These are phyloP conservation scores for Acarospora socialis DNA, from an alignment of 2,329 filamentous ascomycete species.

Conservation along the genomic window DNA sequence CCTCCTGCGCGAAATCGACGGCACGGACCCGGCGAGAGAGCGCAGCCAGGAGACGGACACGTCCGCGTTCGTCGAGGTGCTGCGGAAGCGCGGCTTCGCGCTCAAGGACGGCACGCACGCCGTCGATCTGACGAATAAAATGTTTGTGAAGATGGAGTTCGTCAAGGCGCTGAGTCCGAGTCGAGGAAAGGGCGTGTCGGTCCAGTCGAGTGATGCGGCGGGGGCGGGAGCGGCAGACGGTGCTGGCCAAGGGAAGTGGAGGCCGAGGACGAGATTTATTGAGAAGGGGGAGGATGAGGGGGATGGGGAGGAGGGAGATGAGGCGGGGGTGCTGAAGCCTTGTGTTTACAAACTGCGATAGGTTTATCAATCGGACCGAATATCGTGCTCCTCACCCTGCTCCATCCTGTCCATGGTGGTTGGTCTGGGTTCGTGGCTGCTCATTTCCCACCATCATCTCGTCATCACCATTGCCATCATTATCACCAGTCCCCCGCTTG, in stretches of 20 bases:
- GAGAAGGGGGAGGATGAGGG: constrained; percentile 41
- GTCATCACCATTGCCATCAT: too few relatives aligned
- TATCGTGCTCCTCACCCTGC: too few relatives aligned
- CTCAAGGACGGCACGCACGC: constrained; percentile 59
- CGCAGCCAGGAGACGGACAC: constrained; percentile 68
- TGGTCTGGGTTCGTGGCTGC: too few relatives aligned
- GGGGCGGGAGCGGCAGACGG: constrained; percentile 24
- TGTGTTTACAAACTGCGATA: constrained; percentile 90
- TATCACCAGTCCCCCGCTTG: too few relatives aligned
- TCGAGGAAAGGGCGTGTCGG: constrained; percentile 55
- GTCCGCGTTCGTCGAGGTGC: constrained; percentile 68
- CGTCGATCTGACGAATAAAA: constrained; percentile 79
- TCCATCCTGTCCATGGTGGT: too few relatives aligned
- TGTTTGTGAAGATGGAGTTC: constrained; percentile 98
- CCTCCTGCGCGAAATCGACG: constrained; percentile 50
- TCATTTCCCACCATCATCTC: too few relatives aligned
- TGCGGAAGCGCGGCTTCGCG: constrained; percentile 70
- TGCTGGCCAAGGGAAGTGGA: constrained; percentile 35
- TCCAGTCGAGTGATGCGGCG: constrained; percentile 22
- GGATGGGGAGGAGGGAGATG: constrained; percentile 43
- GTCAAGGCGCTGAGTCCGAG: constrained; percentile 64
- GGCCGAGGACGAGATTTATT: constrained; percentile 40
- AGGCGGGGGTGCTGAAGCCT: constrained; percentile 69
- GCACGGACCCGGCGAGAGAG: constrained; percentile 53
- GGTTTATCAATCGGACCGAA: too few relatives aligned